Base-by-base conservation (phyloP, 257 asterid genomes). In the Solanum etuberosum region DNA sequence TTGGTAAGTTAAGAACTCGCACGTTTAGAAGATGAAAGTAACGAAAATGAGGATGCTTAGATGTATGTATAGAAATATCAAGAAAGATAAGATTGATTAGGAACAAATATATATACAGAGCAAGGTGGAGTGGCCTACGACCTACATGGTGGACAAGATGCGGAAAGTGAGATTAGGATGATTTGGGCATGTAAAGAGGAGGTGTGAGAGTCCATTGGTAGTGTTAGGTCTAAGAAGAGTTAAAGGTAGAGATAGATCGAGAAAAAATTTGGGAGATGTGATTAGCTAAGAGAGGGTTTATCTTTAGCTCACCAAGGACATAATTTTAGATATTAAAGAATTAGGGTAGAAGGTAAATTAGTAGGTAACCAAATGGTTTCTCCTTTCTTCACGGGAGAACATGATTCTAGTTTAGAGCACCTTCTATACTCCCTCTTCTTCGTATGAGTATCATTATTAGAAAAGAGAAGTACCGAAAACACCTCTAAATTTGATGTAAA, bases 201-300 rank as follows among this genome's bases (percentile, higher is more conserved):
- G 9, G 0, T 4, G 13, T 0, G 23, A 29, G 7, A 16, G 25
- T 37, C 5, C 1, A 4, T 2, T 7, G 7, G 12, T 7, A 59
- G 27, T 18, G n/a, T 16, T 70, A 70, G 12, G 13, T 70, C 21
- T 67, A 67, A 67, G 21, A 1, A 67, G n/a, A 51, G 9, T 23
- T 2, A 51, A 6, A 13, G 3, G 32, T 63, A 63, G 2, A 65
- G 9, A 4, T 65, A 65, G 1, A 12, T 1, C 9, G 6, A 12
- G 3, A 63, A 67, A 27, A 1, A 14, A 27, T 7, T 59, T 14
- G 8, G 3, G 1, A 68, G 23, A 16, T 1, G 0, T 29, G 1
- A 70, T 31, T 70, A 70, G n/a, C 5, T 31, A 31, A 3, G 6
- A 70, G 2, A 31, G 8, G 11, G 2, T 34, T 68, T 5, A 29